Base-by-base conservation (phyloP, 2,329 filamentous ascomycete genomes). In the Aspergillus phoenicis region DNA sequence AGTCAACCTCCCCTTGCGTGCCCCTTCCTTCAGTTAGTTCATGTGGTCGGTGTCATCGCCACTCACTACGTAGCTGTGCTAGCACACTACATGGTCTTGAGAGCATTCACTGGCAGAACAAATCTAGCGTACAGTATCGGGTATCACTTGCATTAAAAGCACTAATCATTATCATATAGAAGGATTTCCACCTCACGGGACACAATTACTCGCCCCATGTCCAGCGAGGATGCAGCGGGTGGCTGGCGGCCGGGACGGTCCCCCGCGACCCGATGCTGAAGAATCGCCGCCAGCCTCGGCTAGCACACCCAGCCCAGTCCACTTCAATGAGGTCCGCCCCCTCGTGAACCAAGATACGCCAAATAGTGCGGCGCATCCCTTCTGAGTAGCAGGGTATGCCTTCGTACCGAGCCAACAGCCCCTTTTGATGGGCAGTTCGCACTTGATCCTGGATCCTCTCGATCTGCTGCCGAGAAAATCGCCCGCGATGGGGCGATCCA, bases 241-340 rank as follows among this genome's bases (percentile, higher is more conserved):
- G 24, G 47, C 26, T 51, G 15, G 17, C n/a, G 41, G 22, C 47
- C 26, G 47, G 54, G 38, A 30, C 53, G 26, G 24, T 30, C 39
- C 8, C 20, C 8, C 20, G 7, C 20, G 22, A 13, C 36, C 48
- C 52, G 22, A 45, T 24, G 8, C 38, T 45, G 38, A 62, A 52
- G 33, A 61, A 52, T 36, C 45, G 58, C 20, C 43, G 36, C 57
- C 57, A 63, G 54, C 61, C 43, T 13, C 52, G 51, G 26, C 57
- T 48, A n/a, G 45, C 45, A 55, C 58, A 60, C 17, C 52, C 33
- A 1, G 47, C 38, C 58, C 61, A 55, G n/a, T 65, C 62, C 10
- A 68, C 45, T n/a, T 69, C 67, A 15, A 67, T 60, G 11, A 67
- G n/a, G 57, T 68, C 67, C 6, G 55, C 67, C 8, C 67, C 66